phyloP scores from a whole-genome alignment of 2,329 filamentous ascomycete species.

The Xylaria sp. region DNA sequence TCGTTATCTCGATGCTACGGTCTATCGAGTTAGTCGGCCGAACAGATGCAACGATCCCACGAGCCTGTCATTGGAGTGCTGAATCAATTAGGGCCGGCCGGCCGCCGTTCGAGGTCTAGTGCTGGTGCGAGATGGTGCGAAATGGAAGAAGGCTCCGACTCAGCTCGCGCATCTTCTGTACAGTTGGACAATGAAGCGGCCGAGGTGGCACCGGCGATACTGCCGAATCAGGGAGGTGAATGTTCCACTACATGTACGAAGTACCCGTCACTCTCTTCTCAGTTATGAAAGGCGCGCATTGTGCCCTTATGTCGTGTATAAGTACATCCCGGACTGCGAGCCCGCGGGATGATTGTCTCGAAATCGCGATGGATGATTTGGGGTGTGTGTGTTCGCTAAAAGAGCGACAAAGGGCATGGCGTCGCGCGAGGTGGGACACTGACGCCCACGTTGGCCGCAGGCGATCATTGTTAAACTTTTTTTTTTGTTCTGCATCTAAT shows the following conservation, averaged over 20 bases:
- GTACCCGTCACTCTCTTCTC: constrained; percentile 2
- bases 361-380: too few species aligned
- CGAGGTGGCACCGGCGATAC: constrained; percentile 21
- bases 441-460: too few species aligned
- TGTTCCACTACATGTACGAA: constrained; percentile 3
- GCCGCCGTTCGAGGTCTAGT: constrained; percentile 5
- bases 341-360: too few species aligned
- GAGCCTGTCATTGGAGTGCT: constrained; percentile 4
- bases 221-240: constrained; percentile 19
- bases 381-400: too few species aligned
- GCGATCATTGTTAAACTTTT: too few species aligned
- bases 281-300: too few species aligned
- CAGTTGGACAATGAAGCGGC: constrained; percentile 8
- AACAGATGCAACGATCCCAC: constrained; percentile 17
- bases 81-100: constrained; percentile 11
- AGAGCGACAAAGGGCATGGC: too few species aligned
- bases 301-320: too few species aligned
- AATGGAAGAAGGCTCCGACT: constrained; percentile 9
- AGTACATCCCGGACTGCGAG: too few species aligned
- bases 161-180: constrained; percentile 10
- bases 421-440: too few species aligned
- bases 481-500: too few species aligned
- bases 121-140: background rate
- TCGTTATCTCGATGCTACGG: constrained; percentile 13
- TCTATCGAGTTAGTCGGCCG: constrained; percentile 6